phyloP scores from a whole-genome alignment of 169 alveolate genomes.

The Amoebophrya sp. region DNA sequence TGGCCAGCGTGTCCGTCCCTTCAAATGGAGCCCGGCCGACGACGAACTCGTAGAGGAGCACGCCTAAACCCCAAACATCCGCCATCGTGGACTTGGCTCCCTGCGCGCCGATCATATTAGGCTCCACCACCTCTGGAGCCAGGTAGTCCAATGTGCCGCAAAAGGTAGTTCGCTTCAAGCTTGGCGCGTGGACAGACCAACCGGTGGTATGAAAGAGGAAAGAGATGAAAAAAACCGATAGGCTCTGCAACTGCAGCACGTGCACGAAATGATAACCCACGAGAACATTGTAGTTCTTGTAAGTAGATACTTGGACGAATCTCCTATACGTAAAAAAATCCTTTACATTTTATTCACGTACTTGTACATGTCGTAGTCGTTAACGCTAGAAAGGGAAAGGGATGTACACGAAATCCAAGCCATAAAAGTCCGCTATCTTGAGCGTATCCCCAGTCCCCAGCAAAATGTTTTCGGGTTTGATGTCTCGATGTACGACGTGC shows the following conservation, averaged over 20 bases:
- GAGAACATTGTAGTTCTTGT: too few species aligned
- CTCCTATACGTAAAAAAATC: too few species aligned
- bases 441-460: slow-evolving; percentile 63
- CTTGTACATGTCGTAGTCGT: too few species aligned
- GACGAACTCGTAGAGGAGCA: slow-evolving; percentile 72
- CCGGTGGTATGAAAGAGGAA: too few species aligned
- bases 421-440: slow-evolving; percentile 79
- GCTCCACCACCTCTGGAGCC: slow-evolving; percentile 79
- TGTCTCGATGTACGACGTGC: slow-evolving; percentile 80
- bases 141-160: slow-evolving; percentile 84
- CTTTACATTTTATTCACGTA: too few species aligned
- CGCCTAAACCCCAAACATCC: slow-evolving; percentile 84
- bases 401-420: too few species aligned
- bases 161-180: slow-evolving; percentile 70
- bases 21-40: slow-evolving; percentile 75
- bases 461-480: slow-evolving; percentile 83
- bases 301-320: too few species aligned
- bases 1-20: not conserved
- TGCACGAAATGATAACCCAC: too few species aligned
- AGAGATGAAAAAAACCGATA: too few species aligned
- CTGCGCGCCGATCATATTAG: slow-evolving; percentile 55
- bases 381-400: too few species aligned
- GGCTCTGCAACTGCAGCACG: too few species aligned
- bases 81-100: slow-evolving; percentile 52
- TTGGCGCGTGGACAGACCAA: slow-evolving; percentile 66